Percentiles rank a stretch among this genome's conserved stretches.
These are phyloP conservation scores for Syzygium grande DNA, from an alignment of 345 rosid species.

Conservation along the genomic window DNA sequence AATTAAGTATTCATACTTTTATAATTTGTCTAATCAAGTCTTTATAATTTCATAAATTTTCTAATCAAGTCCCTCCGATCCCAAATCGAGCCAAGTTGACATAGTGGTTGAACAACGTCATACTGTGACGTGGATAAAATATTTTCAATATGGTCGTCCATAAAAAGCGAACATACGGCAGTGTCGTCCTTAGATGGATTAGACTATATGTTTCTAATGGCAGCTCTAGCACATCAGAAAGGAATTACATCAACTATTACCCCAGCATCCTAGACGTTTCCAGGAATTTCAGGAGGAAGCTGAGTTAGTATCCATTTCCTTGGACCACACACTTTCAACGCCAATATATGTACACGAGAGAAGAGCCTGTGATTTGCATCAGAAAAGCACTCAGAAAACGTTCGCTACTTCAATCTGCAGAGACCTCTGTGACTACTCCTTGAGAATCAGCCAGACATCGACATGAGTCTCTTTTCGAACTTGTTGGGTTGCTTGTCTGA, in stretches of 20 bases:
- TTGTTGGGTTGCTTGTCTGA: not conserved
- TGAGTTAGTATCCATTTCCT: not conserved
- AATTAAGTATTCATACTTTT: not conserved
- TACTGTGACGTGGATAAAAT: not conserved
- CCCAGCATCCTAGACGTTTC: not conserved
- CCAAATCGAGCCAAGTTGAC: not conserved
- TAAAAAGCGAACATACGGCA: not conserved
- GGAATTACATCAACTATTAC: not conserved
- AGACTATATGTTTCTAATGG: not conserved
- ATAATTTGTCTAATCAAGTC: not conserved
- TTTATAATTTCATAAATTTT: no score
- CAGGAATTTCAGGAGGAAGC: not conserved
- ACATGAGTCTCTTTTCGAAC: slow-evolving; percentile 14
- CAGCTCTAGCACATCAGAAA: not conserved
- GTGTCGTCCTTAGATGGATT: not conserved
- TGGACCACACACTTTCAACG: not conserved
- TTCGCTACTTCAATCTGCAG: not conserved
- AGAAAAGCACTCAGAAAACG: not conserved
- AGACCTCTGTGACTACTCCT: not conserved
- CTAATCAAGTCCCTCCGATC: no score
- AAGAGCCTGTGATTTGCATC: not conserved
- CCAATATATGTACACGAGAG: not conserved
- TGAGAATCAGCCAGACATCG: not conserved
- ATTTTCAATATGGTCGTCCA: not conserved
- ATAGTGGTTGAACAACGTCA: accelerated